Percentiles rank a stretch among this genome's conserved stretches.
phyloP scores from a whole-genome alignment of 257 asterid species.

The Coffea eugenioides region DNA sequence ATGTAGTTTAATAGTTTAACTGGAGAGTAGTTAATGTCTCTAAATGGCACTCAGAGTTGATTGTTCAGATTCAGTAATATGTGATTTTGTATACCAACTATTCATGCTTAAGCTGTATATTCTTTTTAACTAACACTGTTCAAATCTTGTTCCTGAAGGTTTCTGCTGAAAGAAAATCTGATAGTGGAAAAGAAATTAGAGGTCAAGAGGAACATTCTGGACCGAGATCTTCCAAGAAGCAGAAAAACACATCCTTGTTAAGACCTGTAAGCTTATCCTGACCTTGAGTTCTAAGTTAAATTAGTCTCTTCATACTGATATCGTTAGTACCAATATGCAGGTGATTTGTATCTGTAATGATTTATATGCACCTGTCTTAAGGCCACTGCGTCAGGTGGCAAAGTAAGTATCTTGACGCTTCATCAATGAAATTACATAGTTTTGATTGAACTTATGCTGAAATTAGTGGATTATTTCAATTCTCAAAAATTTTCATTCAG shows the following conservation, averaged over 20 bases:
- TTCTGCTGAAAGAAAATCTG: slow-evolving; percentile 68
- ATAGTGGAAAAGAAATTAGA: slow-evolving; percentile 61
- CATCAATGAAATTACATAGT: background rate
- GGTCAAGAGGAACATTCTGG: slow-evolving; percentile 54
- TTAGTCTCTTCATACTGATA: slow-evolving; percentile 26
- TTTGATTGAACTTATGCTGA: background rate
- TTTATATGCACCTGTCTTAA: slow-evolving; percentile 86
- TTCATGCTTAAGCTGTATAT: background rate
- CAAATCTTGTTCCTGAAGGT: slow-evolving; percentile 51
- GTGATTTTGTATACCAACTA: background rate
- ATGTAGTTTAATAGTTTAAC: background rate
- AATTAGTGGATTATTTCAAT: background rate
- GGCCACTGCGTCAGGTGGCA: slow-evolving; percentile 95
- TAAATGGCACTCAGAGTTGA: background rate
- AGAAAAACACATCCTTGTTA: slow-evolving; percentile 49
- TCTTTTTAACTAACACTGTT: slow-evolving; percentile 3
- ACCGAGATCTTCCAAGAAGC: slow-evolving; percentile 58
- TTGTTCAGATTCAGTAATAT: background rate
- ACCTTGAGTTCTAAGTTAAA: slow-evolving; percentile 19
- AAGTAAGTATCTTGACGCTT: slow-evolving; percentile 52
- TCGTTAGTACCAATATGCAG: slow-evolving; percentile 40
- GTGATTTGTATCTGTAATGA: slow-evolving; percentile 96
- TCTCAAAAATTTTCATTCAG: background rate
- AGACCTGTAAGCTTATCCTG: slow-evolving; percentile 71
- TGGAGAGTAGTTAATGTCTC: background rate